Evolutionary conservation across 768 basidiomycete species (phyloP).

Genomic region (Leucocoprinus birnbaumii): DNA sequence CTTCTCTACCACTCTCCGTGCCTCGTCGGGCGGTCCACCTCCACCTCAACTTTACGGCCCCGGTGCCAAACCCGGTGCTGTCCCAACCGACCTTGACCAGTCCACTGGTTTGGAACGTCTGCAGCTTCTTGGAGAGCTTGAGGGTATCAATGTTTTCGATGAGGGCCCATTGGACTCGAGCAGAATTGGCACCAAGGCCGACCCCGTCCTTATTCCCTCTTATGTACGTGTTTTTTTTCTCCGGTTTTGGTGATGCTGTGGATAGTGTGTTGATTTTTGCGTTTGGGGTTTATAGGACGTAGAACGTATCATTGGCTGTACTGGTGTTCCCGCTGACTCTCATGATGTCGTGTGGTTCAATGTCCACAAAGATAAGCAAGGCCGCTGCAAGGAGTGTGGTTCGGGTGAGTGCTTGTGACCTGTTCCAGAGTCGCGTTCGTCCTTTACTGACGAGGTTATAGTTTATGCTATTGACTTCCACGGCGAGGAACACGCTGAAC

Average conservation of each 20-base stretch:
- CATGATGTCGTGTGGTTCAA: conserved; percentile 91
- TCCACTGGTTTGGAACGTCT: conserved; percentile 96
- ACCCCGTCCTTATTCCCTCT: conserved; percentile 87
- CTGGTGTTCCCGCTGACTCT: conserved; percentile 91
- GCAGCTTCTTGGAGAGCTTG: conserved; percentile 84
- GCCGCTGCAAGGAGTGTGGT: conserved; percentile 92
- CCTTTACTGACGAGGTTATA: conserved; percentile 23
- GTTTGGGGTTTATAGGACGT: conserved; percentile 48
- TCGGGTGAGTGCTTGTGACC: conserved; percentile 56
- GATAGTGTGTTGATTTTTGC: background rate
- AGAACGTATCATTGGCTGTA: conserved; percentile 89
- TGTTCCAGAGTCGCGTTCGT: background rate
- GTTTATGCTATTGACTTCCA: conserved; percentile 77
- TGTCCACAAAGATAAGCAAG: conserved; percentile 58
- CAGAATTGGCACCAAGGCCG: conserved; percentile 80
- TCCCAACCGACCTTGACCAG: conserved; percentile 85
- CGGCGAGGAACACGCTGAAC: conserved; percentile 48
- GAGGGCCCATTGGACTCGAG: conserved; percentile 79
- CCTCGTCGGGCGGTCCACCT: conserved; percentile 52
- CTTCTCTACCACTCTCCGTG: conserved; percentile 55
- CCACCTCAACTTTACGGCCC: conserved; percentile 68
- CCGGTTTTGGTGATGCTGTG: conserved; percentile 3
- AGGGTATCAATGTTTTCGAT: conserved; percentile 91
- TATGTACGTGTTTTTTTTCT: conserved; percentile 54
- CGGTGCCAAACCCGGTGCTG: conserved; percentile 69